These are phyloP conservation scores for Phyllosticta citrichinensis DNA, from an alignment of 2,329 filamentous ascomycete species.

Conservation along the genomic window DNA sequence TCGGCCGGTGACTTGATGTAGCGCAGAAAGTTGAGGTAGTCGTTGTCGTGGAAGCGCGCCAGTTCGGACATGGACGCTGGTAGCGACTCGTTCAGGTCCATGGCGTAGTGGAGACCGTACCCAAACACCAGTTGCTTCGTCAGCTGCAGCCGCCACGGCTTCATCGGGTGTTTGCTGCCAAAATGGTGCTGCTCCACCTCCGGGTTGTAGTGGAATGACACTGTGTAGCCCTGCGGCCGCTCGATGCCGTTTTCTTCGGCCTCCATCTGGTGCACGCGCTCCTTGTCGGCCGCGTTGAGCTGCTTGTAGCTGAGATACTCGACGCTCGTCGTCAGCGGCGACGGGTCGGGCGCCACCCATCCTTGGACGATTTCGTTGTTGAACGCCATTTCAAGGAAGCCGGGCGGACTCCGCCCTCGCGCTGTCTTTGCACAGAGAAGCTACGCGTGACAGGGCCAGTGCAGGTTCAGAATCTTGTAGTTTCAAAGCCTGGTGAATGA, in stretches of 20 bases:
- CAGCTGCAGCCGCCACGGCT: slow-evolving; percentile 91
- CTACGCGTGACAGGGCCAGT: not conserved
- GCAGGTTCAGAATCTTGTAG: not conserved
- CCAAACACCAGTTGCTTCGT: slow-evolving; percentile 91
- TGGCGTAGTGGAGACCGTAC: slow-evolving; percentile 91
- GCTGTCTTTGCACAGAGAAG: not conserved
- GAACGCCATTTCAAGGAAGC: not conserved
- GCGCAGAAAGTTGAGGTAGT: slow-evolving; percentile 82
- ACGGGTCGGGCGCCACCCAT: slow-evolving; percentile 3
- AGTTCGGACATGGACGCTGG: slow-evolving; percentile 82
- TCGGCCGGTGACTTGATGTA: slow-evolving; percentile 29
- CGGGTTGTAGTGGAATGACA: slow-evolving; percentile 93
- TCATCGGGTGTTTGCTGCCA: slow-evolving; percentile 95
- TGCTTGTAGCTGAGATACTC: slow-evolving; percentile 6
- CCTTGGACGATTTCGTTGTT: slow-evolving; percentile 11
- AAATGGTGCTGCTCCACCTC: slow-evolving; percentile 96
- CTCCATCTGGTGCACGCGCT: slow-evolving; percentile 41
- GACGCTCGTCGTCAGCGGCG: slow-evolving; percentile 5
- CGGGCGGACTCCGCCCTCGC: not conserved
- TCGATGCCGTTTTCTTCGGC: slow-evolving; percentile 58
- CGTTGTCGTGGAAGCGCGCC: slow-evolving; percentile 71
- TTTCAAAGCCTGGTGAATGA: not conserved
- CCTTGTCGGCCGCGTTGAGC: slow-evolving; percentile 6
- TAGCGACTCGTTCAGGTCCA: slow-evolving; percentile 85
- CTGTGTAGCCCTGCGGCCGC: slow-evolving; percentile 73